A percentile compares a stretch with the other conserved stretches of the same genome.
Evolutionary conservation across 176 grass and related monocot species (phyloP).

Genomic region (Zea mays): Zm-B73-REFERENCE-NAM-5.0 NC_050099.1:170700501-170701000

Average conservation of each 20-base stretch:
- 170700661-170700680: constrained; percentile 20
- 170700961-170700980: constrained; percentile 25
- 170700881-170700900: neutral
- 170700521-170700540: too few relatives aligned
- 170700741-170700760: neutral
- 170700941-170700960: constrained; percentile 43
- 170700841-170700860: constrained; percentile 36
- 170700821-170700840: constrained; percentile 38
- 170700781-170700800: constrained; percentile 23
- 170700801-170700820: constrained; percentile 53
- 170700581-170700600: too few relatives aligned
- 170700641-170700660: constrained; percentile 4
- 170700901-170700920: constrained; percentile 41
- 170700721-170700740: constrained; percentile 13
- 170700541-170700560: too few relatives aligned
- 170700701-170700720: constrained; percentile 39
- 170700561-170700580: neutral
- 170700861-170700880: constrained; percentile 21
- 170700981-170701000: constrained; percentile 20
- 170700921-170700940: constrained; percentile 50
- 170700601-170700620: neutral
- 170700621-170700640: constrained; percentile 2
- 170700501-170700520: too few relatives aligned
- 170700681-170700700: constrained; percentile 41
- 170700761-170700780: constrained; percentile 1